These are phyloP conservation scores for Fistulinella cinereoalba DNA, from an alignment of 1,284 basidiomycete genomes.

Conservation along the genomic window DNA sequence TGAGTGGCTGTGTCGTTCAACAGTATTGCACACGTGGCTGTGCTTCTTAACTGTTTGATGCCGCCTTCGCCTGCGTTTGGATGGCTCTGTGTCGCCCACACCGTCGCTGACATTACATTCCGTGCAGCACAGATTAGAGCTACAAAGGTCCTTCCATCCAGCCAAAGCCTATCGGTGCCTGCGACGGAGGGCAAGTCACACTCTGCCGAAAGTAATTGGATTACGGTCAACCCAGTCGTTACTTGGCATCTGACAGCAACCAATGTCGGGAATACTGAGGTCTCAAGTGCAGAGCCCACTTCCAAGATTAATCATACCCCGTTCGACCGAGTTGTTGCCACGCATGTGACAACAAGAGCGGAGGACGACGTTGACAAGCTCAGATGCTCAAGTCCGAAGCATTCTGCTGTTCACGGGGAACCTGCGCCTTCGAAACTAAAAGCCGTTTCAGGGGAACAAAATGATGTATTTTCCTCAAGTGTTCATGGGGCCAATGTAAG, in stretches of 20 bases:
- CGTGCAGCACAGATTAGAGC: constrained; percentile 60
- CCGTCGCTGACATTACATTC: constrained; percentile 54
- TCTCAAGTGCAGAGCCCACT: too few relatives aligned
- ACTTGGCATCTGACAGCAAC: too few relatives aligned
- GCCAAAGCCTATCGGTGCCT: background rate
- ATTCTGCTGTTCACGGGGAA: background rate
- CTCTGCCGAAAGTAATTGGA: too few relatives aligned
- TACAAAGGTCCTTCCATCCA: constrained; percentile 37
- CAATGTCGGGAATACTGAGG: too few relatives aligned
- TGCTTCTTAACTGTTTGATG: constrained; percentile 37
- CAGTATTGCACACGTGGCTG: constrained; percentile 13
- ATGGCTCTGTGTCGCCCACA: constrained; percentile 64
- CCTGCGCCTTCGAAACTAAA: background rate
- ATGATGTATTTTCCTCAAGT: background rate
- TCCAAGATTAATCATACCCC: too few relatives aligned
- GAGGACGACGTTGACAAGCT: too few relatives aligned
- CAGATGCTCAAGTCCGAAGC: too few relatives aligned
- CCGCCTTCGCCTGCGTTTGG: constrained; percentile 66
- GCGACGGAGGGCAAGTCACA: background rate
- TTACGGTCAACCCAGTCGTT: too few relatives aligned
- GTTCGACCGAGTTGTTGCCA: too few relatives aligned
- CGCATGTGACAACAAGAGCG: background rate
- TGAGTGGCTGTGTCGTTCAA: constrained; percentile 20
- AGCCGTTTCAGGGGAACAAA: background rate
- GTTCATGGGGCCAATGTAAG: constrained; percentile 8